These are phyloP conservation scores for Paramecium octaurelia DNA, from an alignment of 73 alveolate species.

Conservation along the genomic window DNA sequence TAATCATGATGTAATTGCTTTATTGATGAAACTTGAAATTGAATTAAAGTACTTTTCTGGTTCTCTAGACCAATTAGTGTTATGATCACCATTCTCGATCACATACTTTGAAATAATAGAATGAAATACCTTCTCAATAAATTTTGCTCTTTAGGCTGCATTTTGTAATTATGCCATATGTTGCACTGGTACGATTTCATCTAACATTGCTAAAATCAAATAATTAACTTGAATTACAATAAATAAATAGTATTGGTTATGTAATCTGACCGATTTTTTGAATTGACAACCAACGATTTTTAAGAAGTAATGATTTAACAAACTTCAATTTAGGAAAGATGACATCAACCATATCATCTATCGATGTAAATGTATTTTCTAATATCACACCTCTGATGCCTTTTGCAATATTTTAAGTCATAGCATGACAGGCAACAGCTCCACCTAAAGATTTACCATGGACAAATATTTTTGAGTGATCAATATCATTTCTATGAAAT, in stretches of 20 bases:
- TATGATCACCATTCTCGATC: conserved; percentile 66
- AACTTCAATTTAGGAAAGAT: conserved; percentile 76
- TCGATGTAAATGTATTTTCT: conserved; percentile 93
- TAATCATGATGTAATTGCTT: not conserved
- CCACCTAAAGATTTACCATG: conserved; percentile 97
- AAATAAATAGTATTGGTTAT: conserved; percentile 66
- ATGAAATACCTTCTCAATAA: conserved; percentile 49
- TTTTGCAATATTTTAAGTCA: not conserved
- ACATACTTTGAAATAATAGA: not conserved
- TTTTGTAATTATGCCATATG: conserved; percentile 72
- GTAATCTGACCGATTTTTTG: conserved; percentile 64
- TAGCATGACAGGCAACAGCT: conserved; percentile 86
- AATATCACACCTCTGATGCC: conserved; percentile 85
- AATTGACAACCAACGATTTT: conserved; percentile 84
- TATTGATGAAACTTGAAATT: conserved; percentile 6
- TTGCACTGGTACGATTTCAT: conserved; percentile 84
- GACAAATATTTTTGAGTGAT: conserved; percentile 74
- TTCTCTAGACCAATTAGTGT: conserved; percentile 58
- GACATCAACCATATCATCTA: conserved; percentile 91
- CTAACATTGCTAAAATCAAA: conserved; percentile 77
- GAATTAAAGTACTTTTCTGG: conserved; percentile 12
- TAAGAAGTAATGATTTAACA: conserved; percentile 74
- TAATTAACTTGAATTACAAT: conserved; percentile 69
- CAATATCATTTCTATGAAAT: conserved; percentile 74
- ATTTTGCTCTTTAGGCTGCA: conserved; percentile 71